A percentile compares a stretch with the other conserved stretches of the same genome.
phyloP scores from a whole-genome alignment of 75 land plant species.

The Sequoia sempervirens region DNA sequence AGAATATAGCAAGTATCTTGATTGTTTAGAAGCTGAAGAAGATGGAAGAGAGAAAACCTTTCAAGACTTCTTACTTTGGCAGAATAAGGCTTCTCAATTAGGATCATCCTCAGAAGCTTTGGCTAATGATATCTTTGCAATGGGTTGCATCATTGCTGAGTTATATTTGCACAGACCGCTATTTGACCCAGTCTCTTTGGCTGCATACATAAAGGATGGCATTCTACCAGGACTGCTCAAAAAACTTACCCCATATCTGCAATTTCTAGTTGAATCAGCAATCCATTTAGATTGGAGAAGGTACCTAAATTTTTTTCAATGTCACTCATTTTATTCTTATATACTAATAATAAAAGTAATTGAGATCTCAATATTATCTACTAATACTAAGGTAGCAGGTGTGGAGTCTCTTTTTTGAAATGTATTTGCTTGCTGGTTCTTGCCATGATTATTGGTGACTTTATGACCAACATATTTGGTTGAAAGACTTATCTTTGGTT shows the following conservation, averaged over 20 bases:
- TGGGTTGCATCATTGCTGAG: constrained; percentile 83
- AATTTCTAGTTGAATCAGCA: constrained; percentile 56
- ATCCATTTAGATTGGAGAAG: constrained; percentile 54
- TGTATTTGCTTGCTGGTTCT: not conserved
- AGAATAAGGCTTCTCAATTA: constrained; percentile 23
- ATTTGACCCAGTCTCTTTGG: constrained; percentile 61
- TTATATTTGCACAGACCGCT: constrained; percentile 70
- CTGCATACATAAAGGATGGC: constrained; percentile 40
- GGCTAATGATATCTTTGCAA: constrained; percentile 67
- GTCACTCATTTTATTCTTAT: not conserved
- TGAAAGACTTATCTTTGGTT: not conserved
- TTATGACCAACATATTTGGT: not conserved
- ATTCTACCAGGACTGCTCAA: constrained; percentile 40
- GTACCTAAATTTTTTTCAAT: constrained; percentile 18
- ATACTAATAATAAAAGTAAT: not conserved
- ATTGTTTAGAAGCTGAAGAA: constrained; percentile 32
- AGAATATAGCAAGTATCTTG: constrained; percentile 30
- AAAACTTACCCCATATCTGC: constrained; percentile 58
- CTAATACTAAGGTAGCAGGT: not conserved
- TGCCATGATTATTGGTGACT: not conserved
- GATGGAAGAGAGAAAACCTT: constrained; percentile 32
- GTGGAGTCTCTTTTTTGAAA: not conserved
- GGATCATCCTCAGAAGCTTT: constrained; percentile 19
- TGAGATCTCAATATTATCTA: not conserved
- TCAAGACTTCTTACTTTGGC: constrained; percentile 78